Conservation (phyloP, 2,329 filamentous ascomycete genomes). For the Ploettnerulaceae sp. region DNA sequence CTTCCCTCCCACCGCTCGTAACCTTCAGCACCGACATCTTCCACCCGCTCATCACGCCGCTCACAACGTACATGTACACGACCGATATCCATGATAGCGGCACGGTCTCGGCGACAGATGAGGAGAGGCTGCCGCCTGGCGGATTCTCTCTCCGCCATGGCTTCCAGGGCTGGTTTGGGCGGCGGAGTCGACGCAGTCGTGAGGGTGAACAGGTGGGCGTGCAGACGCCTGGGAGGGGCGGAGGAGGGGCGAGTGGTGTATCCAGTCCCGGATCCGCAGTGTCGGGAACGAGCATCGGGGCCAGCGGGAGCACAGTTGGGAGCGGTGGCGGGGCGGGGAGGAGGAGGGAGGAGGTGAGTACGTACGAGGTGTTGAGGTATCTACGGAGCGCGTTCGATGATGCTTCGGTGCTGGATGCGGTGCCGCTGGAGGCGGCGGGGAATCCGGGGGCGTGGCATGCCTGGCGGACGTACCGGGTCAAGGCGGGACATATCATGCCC, state of each 20-base stretch:
- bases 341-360: slow-evolving; percentile 37
- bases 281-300: slow-evolving; percentile 13
- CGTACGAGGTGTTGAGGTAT: slow-evolving; percentile 71
- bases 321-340: slow-evolving; percentile 12
- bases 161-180: slow-evolving; percentile 85
- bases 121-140: slow-evolving; percentile 78
- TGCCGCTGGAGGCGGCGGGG: slow-evolving; percentile 77
- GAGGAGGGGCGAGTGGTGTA: slow-evolving; percentile 13
- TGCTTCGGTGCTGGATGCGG: slow-evolving; percentile 67
- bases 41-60: slow-evolving; percentile 84
- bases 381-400: slow-evolving; percentile 78
- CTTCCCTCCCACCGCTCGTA: slow-evolving; percentile 72
- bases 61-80: slow-evolving; percentile 92
- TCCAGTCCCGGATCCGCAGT: slow-evolving; percentile 19
- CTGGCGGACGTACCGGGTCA: slow-evolving; percentile 68
- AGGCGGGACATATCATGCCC: slow-evolving; percentile 41
- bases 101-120: slow-evolving; percentile 77
- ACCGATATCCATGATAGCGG: slow-evolving; percentile 70
- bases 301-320: slow-evolving; percentile 18
- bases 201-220: slow-evolving; percentile 7
- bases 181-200: slow-evolving; percentile 42
- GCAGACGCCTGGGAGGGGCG: slow-evolving; percentile 25
- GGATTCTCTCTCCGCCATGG: slow-evolving; percentile 88
- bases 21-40: slow-evolving; percentile 92
- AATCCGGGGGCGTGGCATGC: slow-evolving; percentile 93